A percentile compares a stretch with the other conserved stretches of the same genome.
Evolutionary conservation across 2,329 filamentous ascomycete genomes (phyloP).

Genomic region (Zymoseptoria crescenta): DNA sequence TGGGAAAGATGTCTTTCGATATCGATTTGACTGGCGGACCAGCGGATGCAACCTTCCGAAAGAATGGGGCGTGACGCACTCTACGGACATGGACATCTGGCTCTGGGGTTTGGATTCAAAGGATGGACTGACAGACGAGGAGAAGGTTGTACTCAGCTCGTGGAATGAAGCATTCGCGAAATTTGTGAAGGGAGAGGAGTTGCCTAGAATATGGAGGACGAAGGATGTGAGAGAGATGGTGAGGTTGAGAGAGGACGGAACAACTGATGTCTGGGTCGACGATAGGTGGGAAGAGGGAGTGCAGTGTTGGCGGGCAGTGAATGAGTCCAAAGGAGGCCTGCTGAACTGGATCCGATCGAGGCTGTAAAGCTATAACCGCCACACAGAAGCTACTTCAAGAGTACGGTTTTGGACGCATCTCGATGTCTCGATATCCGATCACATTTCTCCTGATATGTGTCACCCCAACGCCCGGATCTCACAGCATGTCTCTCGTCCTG

Average conservation of each 20-base stretch:
- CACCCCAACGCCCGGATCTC: background rate
- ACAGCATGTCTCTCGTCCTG: background rate
- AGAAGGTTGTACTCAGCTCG: slow-evolving; percentile 37
- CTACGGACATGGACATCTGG: slow-evolving; percentile 48
- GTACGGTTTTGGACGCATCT: background rate
- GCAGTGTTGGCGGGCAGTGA: slow-evolving; percentile 40
- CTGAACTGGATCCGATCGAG: slow-evolving; percentile 20
- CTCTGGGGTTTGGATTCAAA: slow-evolving; percentile 45
- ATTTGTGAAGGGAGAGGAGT: slow-evolving; percentile 36
- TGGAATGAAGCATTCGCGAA: slow-evolving; percentile 34
- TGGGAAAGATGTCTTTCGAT: slow-evolving; percentile 42
- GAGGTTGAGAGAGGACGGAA: slow-evolving; percentile 40
- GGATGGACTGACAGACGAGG: slow-evolving; percentile 32
- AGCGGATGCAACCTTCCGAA: slow-evolving; percentile 41
- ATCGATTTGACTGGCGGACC: slow-evolving; percentile 48
- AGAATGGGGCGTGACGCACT: slow-evolving; percentile 49
- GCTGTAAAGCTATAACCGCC: slow-evolving; percentile 11
- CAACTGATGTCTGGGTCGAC: slow-evolving; percentile 41
- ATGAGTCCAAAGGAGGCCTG: slow-evolving; percentile 14
- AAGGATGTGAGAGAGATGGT: slow-evolving; percentile 33
- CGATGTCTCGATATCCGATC: background rate
- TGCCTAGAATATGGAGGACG: slow-evolving; percentile 32
- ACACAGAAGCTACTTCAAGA: background rate
- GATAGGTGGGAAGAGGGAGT: slow-evolving; percentile 40
- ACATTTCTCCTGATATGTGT: background rate